Percentiles rank a stretch among this genome's conserved stretches.
Conservation (phyloP, 768 basidiomycete species). For the Lactarius pseudohatsudake region DNA sequence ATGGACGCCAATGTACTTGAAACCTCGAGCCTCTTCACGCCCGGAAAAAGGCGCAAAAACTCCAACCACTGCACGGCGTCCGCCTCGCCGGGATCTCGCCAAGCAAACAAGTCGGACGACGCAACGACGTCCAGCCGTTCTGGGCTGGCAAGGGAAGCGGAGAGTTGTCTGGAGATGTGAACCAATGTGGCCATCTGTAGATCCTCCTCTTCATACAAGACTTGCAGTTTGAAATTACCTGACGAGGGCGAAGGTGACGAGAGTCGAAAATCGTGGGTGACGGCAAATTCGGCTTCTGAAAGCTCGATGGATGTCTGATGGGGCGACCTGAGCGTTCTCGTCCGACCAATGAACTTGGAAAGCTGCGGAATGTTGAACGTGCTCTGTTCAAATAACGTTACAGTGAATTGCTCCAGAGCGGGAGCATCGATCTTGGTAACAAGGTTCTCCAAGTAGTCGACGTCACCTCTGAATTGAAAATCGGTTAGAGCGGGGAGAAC, state of each 20-base stretch:
- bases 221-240: background rate
- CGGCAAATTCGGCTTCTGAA: background rate
- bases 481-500: constrained; percentile 5
- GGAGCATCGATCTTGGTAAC: background rate
- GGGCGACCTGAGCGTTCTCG: background rate
- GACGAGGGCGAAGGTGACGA: background rate
- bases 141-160: background rate
- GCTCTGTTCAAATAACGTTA: background rate
- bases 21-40: background rate
- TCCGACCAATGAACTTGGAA: background rate
- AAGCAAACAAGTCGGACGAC: background rate
- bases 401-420: background rate
- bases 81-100: constrained; percentile 1
- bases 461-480: constrained; percentile 3
- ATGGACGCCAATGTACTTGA: background rate
- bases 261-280: background rate
- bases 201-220: background rate
- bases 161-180: constrained; percentile 7
- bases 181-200: background rate
- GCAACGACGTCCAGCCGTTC: background rate
- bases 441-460: constrained; percentile 2
- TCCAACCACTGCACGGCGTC: constrained; percentile 9
- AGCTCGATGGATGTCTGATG: background rate
- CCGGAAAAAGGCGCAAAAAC: background rate
- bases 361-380: background rate